phyloP scores from a whole-genome alignment of 2,329 filamentous ascomycete species.

The Colletotrichum magnum region DNA sequence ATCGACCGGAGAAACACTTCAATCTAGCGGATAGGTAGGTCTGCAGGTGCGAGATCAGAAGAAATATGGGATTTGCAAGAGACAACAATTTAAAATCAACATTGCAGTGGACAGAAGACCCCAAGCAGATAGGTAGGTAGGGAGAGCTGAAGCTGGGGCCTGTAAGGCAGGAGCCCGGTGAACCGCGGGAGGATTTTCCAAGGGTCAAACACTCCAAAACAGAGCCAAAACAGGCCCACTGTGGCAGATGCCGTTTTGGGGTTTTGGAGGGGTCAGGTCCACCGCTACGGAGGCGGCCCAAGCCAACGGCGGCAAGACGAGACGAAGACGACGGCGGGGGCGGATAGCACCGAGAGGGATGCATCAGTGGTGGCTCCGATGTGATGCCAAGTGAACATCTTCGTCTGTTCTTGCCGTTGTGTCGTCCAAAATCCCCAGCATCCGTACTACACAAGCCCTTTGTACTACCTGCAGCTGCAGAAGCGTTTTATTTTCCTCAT shows the following conservation, averaged over 20 bases:
- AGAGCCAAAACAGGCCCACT: slow-evolving; percentile 40
- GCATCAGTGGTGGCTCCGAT: no score
- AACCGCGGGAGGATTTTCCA: slow-evolving; percentile 21
- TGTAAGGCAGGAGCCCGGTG: neutral
- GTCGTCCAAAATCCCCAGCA: no score
- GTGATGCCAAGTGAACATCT: slow-evolving; percentile 5
- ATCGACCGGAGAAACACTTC: neutral
- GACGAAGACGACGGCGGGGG: slow-evolving; percentile 4
- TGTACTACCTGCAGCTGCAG: no score
- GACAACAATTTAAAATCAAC: neutral
- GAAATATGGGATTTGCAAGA: slow-evolving; percentile 13
- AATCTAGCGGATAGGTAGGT: neutral
- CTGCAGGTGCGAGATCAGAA: slow-evolving; percentile 6
- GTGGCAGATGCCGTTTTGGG: slow-evolving; percentile 39
- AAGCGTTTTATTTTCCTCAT: no score
- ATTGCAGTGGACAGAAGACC: slow-evolving; percentile 9
- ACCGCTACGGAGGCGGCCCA: slow-evolving; percentile 24
- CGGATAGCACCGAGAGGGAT: no score
- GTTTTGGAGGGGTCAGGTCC: neutral
- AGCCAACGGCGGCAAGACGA: slow-evolving; percentile 24
- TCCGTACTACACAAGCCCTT: no score
- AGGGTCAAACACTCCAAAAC: slow-evolving; percentile 39
- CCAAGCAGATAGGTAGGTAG: no score
- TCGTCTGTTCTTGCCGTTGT: slow-evolving; percentile 17
- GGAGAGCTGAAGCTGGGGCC: slow-evolving; percentile 18